Percentiles rank a stretch among this genome's conserved stretches.
phyloP scores from a whole-genome alignment of 78 protist genomes.

The Monosiga brevicollis region DNA sequence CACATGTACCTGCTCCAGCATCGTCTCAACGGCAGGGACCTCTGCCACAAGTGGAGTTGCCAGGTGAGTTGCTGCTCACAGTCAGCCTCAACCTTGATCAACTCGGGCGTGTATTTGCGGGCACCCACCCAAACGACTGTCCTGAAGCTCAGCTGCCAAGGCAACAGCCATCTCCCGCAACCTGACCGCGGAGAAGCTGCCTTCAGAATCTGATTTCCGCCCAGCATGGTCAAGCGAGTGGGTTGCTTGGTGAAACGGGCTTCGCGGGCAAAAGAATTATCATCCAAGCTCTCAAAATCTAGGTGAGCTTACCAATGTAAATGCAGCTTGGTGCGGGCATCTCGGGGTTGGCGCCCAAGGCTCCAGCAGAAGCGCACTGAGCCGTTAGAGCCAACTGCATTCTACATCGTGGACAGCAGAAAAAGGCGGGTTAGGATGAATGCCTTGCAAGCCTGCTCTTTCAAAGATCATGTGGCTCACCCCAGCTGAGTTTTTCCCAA shows the following conservation, averaged over 20 bases:
- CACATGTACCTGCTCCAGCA: slow-evolving; percentile 17
- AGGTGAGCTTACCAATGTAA: slow-evolving; percentile 31
- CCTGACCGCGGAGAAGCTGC: slow-evolving; percentile 42
- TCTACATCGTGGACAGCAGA: too few relatives aligned
- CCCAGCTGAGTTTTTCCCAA: slow-evolving; percentile 68
- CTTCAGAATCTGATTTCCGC: slow-evolving; percentile 77
- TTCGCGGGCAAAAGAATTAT: neutral
- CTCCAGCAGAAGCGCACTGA: too few relatives aligned
- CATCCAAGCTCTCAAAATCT: neutral
- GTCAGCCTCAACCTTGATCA: too few relatives aligned
- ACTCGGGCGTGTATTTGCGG: neutral
- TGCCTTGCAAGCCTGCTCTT: too few relatives aligned
- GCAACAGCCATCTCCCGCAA: slow-evolving; percentile 43
- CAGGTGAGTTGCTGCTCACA: too few relatives aligned
- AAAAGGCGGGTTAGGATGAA: too few relatives aligned
- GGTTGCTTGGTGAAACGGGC: too few relatives aligned
- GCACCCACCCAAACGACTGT: neutral
- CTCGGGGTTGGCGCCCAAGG: too few relatives aligned
- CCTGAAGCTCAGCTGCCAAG: too few relatives aligned
- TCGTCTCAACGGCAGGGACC: neutral
- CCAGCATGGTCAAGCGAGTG: too few relatives aligned
- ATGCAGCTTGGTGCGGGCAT: too few relatives aligned
- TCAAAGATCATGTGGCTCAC: neutral
- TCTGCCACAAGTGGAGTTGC: too few relatives aligned
- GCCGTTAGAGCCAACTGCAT: slow-evolving; percentile 58